Evolutionary conservation across 1,284 basidiomycete genomes (phyloP), one percentile per base, ranked within the genome.

Genomic region (Fomitopsis pinicola): DNA sequence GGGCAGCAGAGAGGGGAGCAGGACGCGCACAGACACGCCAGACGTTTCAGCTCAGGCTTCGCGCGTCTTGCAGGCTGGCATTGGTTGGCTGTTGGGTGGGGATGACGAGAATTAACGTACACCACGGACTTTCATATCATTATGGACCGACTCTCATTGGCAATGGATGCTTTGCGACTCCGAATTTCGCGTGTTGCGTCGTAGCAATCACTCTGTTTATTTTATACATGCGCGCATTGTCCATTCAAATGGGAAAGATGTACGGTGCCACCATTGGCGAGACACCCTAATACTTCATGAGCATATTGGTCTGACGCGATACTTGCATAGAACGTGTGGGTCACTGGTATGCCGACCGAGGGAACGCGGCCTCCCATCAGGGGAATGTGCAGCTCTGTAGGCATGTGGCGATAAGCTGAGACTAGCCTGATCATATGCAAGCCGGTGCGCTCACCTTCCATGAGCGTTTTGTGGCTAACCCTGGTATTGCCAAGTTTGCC

Each of bases 61-160:
- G 50, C 83, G 87, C 42, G 89, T 84, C 19, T 73, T 95, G 42
- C 88, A 90, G 54, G 87, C 88, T 69, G 93, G 92, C 14, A 89
- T 95, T 56, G 92, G 92, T 8, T 95, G 92, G 92, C 77, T 95
- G 35, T 88, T 95, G 64, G 93, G 92, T 40, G 89, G 87, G 19
- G 91, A 94, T 60, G 85, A 85, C 38, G 77, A 78, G 54, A 61
- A 35, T 57, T 64, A 59, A 62, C 57, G 59, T 54, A 54, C n/a
- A 5, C 12, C 19, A 15, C 19, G 52, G 52, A 38, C 52, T 22
- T 38, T 19, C 9, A 46, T 28, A 46, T 46, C 9, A 46, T 28
- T 40, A 40, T 14, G 38, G 38, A 46, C 26, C n/a, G 8, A 17
- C 17, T 28, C 15, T n/a, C 17, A 22, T n/a, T 14, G 22, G 5